Base-by-base conservation (phyloP, 768 basidiomycete genomes). In the Phlebiopsis gigantea region DNA sequence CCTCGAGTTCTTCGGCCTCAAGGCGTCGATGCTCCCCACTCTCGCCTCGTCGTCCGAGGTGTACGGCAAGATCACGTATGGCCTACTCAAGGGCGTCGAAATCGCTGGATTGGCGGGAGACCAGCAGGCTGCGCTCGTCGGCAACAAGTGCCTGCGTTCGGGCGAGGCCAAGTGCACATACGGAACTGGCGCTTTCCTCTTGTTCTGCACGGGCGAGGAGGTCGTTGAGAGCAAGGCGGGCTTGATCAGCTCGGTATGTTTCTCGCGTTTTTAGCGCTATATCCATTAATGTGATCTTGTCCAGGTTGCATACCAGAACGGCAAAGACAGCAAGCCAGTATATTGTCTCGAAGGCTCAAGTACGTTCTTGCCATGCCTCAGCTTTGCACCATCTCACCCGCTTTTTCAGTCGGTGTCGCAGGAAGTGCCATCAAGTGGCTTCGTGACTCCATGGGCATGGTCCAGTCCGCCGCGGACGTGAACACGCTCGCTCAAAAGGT, bases 91-190 rank as follows among this genome's bases (percentile, higher is more conserved):
- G 61, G 92, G 89, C 41, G 78, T 93, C 10, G 87, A 87, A 8
- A 91, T 99, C 53, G 94, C 86, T 34, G 96, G 96, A 21, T 82
- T 98, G 46, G 85, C 96, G 7, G 97, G 97, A n/a, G 97, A 99
- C 68, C 97, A 99, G 73, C 97, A 99, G 70, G 97, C 90, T 5
- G 96, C 96, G 22, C 75, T 99, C 22, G 84, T 98, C 50, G 97
- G 96, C 0, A 98, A 99, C 76, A 98, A 97, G 71, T 98, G 97
- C 67, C 71, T 99, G 53, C 76, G 67, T n/a, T 78, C 82, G 61
- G 96, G 96, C 17, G 90, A 98, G 69, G 96, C 95, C 2, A 99
- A 99, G 73, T 97, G 94, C 72, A 99, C 97, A 4, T 99, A 96
- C 64, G 96, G 96, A 24, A 98, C 96, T 1, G 96, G 97, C 28